A percentile compares a stretch with the other conserved stretches of the same genome.
Evolutionary conservation across 805 yeast species (phyloP).

Genomic region (Kuraishia ogatae): DNA sequence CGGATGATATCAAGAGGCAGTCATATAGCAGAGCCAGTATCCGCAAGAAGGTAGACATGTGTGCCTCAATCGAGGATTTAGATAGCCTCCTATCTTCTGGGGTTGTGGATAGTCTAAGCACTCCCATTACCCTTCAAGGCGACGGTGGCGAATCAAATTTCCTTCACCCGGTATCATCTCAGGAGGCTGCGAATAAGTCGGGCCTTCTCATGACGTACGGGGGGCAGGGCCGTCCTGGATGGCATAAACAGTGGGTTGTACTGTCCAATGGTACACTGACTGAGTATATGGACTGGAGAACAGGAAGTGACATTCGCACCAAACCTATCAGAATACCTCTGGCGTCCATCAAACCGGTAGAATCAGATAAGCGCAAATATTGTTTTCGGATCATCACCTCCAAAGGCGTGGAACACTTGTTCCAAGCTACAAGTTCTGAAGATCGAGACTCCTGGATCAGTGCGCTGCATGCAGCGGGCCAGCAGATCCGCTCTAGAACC

Average conservation of each 20-base stretch:
- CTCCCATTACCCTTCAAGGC: too few species aligned
- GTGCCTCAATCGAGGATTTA: not conserved
- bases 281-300: conserved; percentile 78
- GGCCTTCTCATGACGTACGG: conserved; percentile 53
- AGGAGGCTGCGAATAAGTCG: conserved; percentile 11
- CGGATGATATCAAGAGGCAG: not conserved
- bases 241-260: conserved; percentile 90
- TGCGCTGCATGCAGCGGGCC: conserved; percentile 48
- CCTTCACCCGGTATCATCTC: not conserved
- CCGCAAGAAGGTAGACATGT: not conserved
- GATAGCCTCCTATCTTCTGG: not conserved
- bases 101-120: too few species aligned
- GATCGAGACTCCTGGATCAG: conserved; percentile 66
- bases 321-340: conserved; percentile 65
- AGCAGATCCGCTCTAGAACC: conserved; percentile 15
- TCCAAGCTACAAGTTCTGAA: conserved; percentile 63
- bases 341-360: conserved; percentile 47
- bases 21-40: not conserved
- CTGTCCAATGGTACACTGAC: conserved; percentile 56
- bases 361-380: conserved; percentile 35
- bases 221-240: conserved; percentile 55
- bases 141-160: too few species aligned
- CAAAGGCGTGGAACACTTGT: conserved; percentile 52
- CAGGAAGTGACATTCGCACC: conserved; percentile 50
- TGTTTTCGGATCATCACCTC: conserved; percentile 78